Base-by-base conservation (phyloP, 2,329 filamentous ascomycete genomes). In the Incumbomyces lentus region DNA sequence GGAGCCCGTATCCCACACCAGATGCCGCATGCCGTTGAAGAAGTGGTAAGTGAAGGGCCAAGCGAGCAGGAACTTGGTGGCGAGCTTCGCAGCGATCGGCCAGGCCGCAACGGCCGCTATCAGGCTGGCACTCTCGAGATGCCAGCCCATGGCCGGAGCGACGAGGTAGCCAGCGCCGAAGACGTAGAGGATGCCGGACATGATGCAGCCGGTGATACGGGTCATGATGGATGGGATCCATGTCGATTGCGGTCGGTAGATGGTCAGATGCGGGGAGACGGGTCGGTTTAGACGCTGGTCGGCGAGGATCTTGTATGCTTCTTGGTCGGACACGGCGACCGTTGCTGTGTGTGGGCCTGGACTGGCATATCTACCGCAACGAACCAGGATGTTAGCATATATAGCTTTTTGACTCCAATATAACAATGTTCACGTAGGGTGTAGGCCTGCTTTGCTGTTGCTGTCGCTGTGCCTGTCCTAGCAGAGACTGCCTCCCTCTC, bases 181-280 rank as follows among this genome's bases (percentile, higher is more conserved):
- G 63, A 79, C 66, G 75, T 95, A 95, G 53, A 94, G 74, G 41
- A 72, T 68, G 54, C 82, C 85, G 50, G 81, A 82, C 56, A 93
- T 75, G 50, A 74, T 66, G 61, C 75, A 69, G 59, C 86, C 89
- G n/a, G 86, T 90, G 70, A 95, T 79, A 60, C 89, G 87, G 72
- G 88, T 85, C 68, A 86, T 75, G 48, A 73, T 79, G 58, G 80
- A 81, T 57, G 75, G 74, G 66, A 86, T 82, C 82, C 82, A 95
- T 58, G 86, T 92, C 69, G 95, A 84, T 67, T 86, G 80, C 50
- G 83, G 78, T 65, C 79, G 76, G 80, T 95, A 95, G 76, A 93
- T 89, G 61, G 70, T 65, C 53, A 95, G 78, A 64, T 95, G 88
- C 46, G 89, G 89, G 38, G 86, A 76, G 59, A 95, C 75, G 62